phyloP scores from a whole-genome alignment of 169 alveolate genomes.

The Plasmodium vinckei region DNA sequence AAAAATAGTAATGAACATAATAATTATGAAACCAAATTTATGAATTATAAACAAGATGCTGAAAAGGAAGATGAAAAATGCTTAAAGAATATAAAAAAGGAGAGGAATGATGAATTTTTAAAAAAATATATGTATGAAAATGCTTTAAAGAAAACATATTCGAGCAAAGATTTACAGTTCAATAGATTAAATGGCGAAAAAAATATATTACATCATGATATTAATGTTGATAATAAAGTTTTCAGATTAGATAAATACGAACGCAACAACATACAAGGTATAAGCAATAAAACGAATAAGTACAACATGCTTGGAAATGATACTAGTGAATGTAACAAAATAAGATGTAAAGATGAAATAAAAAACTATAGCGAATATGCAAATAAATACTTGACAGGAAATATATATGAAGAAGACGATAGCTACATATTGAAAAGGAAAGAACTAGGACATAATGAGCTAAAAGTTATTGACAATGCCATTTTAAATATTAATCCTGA shows the following conservation, averaged over 20 bases:
- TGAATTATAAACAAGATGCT: neutral
- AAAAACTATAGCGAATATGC: constrained; percentile 9
- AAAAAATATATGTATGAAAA: constrained; percentile 17
- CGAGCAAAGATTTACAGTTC: neutral
- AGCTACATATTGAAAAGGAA: constrained; percentile 7
- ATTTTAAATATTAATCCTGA: constrained; percentile 18
- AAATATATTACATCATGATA: constrained; percentile 5
- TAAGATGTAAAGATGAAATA: constrained; percentile 15
- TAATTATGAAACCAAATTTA: constrained; percentile 22
- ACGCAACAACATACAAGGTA: constrained; percentile 3
- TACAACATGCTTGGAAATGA: constrained; percentile 6
- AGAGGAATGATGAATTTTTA: constrained; percentile 13
- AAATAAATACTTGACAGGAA: neutral
- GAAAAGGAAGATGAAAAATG: neutral
- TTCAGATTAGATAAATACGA: constrained; percentile 5
- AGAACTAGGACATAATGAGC: constrained; percentile 2
- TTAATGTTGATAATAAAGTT: constrained; percentile 9
- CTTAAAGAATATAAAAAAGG: constrained; percentile 4
- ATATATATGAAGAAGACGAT: constrained; percentile 1
- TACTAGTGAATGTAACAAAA: neutral
- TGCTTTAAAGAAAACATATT: constrained; percentile 13
- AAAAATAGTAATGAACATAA: neutral
- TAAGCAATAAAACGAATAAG: constrained; percentile 8
- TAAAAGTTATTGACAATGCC: neutral
- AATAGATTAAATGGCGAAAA: neutral